Conservation (phyloP, 176 grass and related monocot genomes). For the Poa pratensis region DNA sequence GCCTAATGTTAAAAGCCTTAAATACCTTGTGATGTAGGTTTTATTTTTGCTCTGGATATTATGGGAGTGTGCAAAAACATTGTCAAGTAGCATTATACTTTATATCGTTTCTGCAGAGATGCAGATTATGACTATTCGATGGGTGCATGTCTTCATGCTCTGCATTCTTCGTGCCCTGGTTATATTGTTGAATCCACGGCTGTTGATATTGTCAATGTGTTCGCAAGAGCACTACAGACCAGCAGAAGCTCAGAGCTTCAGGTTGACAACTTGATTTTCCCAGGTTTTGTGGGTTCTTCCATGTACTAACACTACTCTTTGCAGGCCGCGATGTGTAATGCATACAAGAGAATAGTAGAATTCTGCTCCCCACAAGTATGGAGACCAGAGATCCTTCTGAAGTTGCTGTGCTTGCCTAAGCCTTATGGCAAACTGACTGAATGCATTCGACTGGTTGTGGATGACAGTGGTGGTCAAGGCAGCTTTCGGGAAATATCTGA, state of each 20-base stretch:
- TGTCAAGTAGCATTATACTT: constrained; percentile 8
- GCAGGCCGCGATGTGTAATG: constrained; percentile 84
- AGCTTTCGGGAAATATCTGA: constrained; percentile 41
- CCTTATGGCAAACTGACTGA: constrained; percentile 71
- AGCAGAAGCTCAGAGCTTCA: constrained; percentile 79
- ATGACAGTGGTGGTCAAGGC: constrained; percentile 39
- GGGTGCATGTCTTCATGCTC: constrained; percentile 75
- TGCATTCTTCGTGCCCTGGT: constrained; percentile 78
- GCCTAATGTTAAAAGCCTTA: constrained; percentile 10
- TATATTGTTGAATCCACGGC: constrained; percentile 87
- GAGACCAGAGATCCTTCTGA: constrained; percentile 78
- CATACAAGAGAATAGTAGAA: constrained; percentile 84
- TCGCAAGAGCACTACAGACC: constrained; percentile 61
- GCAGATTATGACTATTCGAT: constrained; percentile 74
- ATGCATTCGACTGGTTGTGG: constrained; percentile 62
- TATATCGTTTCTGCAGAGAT: constrained; percentile 64
- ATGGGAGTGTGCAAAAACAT: neutral
- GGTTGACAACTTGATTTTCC: constrained; percentile 58
- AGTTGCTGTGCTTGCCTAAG: constrained; percentile 65
- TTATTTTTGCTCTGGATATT: constrained; percentile 12
- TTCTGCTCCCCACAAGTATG: constrained; percentile 77
- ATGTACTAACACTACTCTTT: constrained; percentile 40
- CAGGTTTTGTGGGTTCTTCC: constrained; percentile 3
- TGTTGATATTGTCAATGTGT: constrained; percentile 69
- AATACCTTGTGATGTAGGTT: constrained; percentile 26